phyloP scores from a whole-genome alignment of 192 early-diverging fungal species.

The Linnemannia zychae region DNA sequence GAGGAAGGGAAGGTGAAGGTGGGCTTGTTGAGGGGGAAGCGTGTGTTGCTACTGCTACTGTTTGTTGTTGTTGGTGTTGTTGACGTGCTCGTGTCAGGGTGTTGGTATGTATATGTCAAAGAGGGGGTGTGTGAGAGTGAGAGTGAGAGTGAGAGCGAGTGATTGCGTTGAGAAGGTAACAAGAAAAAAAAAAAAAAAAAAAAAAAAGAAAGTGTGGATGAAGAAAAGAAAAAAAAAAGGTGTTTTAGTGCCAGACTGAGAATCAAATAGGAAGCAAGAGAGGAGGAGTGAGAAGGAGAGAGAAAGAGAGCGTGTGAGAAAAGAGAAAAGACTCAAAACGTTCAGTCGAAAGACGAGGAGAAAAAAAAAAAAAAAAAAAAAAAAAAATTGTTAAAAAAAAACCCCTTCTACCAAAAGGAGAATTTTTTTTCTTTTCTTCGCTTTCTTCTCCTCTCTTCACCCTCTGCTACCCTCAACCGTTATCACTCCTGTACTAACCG shows the following conservation, averaged over 20 bases:
- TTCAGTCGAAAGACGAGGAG: neutral
- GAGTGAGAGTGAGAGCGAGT: neutral
- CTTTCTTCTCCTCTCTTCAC: neutral
- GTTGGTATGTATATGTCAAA: neutral
- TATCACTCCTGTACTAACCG: too few species aligned
- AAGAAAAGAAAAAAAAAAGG: neutral
- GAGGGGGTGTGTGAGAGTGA: neutral
- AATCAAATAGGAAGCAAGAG: conserved; percentile 4
- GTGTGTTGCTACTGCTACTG: neutral
- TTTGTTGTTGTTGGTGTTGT: neutral
- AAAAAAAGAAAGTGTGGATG: neutral
- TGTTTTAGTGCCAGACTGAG: neutral
- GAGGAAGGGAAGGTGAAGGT: neutral
- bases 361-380: neutral
- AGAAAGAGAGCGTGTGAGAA: neutral
- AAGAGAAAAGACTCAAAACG: neutral
- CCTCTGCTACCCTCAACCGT: too few species aligned
- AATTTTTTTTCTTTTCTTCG: neutral
- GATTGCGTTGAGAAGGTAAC: neutral
- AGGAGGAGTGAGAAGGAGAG: neutral
- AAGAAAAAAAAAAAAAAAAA: neutral
- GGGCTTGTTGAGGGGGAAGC: neutral
- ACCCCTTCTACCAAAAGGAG: neutral
- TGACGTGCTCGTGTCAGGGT: neutral
- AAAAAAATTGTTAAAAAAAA: neutral